Conservation (phyloP, 2,329 filamentous ascomycete species). For the Trichocomaceae sp. region DNA sequence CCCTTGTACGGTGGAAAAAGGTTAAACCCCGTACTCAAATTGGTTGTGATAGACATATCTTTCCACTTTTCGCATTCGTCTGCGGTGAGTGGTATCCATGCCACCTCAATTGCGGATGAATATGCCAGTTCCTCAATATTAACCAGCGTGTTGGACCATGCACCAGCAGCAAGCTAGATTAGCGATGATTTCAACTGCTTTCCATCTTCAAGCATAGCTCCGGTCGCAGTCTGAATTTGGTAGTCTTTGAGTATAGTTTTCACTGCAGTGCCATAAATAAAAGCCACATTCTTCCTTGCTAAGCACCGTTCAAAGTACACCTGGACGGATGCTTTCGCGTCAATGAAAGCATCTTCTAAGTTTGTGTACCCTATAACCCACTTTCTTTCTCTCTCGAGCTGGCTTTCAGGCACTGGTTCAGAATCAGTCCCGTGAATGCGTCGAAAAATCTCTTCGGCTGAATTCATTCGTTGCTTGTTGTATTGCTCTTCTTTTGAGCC, state of each 20-base stretch:
- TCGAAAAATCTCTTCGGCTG: constrained; percentile 16
- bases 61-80: constrained; percentile 20
- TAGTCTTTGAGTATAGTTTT: constrained; percentile 5
- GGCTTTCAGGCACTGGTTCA: constrained; percentile 5
- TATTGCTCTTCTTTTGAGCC: too few relatives aligned
- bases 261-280: constrained; percentile 18
- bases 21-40: constrained; percentile 23
- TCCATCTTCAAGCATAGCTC: constrained; percentile 18
- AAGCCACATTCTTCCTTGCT: constrained; percentile 15
- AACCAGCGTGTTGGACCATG: constrained; percentile 21
- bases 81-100: constrained; percentile 22
- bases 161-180: constrained; percentile 19
- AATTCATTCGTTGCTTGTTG: too few relatives aligned
- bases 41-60: constrained; percentile 26
- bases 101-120: constrained; percentile 20
- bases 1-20: constrained; percentile 21
- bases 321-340: constrained; percentile 18
- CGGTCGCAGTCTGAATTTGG: constrained; percentile 6
- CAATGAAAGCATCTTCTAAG: constrained; percentile 20
- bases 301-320: constrained; percentile 23
- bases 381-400: constrained; percentile 2
- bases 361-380: constrained; percentile 23
- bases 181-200: constrained; percentile 13
- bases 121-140: constrained; percentile 15
- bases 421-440: constrained; percentile 18